These are phyloP conservation scores for Scenedesmus sp. DNA, from an alignment of 163 green algal species.

Conservation along the genomic window DNA sequence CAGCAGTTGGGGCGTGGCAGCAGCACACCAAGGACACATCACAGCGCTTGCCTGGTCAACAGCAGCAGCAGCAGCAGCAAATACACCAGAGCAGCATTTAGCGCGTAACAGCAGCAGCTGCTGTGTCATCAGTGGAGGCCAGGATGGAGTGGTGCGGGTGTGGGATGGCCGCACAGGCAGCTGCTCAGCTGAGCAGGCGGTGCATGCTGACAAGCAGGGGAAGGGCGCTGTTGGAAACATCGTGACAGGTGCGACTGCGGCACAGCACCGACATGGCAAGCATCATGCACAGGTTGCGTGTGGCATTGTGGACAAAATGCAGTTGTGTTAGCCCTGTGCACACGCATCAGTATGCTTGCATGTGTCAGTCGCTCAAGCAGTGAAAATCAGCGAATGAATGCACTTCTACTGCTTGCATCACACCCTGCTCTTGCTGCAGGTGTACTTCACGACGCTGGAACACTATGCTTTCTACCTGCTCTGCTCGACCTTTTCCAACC, in stretches of 20 bases:
- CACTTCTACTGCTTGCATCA: no score
- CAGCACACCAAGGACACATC: constrained; percentile 37
- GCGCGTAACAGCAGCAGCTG: neutral
- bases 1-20: constrained; percentile 7
- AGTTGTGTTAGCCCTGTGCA: no score
- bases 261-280: no score
- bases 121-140: constrained; percentile 24
- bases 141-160: constrained; percentile 35
- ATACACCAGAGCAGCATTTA: neutral
- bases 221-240: constrained; percentile 28
- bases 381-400: no score
- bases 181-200: neutral
- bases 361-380: no score
- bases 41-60: constrained; percentile 44
- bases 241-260: constrained; percentile 7
- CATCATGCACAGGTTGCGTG: no score
- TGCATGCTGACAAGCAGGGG: constrained; percentile 14
- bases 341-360: no score
- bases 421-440: no score
- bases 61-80: constrained; percentile 31
- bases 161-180: constrained; percentile 36
- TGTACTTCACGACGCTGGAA: no score
- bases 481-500: no score
- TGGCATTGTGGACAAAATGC: no score
- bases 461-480: no score